Evolutionary conservation across 768 basidiomycete genomes (phyloP).

Genomic region (Amylocystis lapponica): DNA sequence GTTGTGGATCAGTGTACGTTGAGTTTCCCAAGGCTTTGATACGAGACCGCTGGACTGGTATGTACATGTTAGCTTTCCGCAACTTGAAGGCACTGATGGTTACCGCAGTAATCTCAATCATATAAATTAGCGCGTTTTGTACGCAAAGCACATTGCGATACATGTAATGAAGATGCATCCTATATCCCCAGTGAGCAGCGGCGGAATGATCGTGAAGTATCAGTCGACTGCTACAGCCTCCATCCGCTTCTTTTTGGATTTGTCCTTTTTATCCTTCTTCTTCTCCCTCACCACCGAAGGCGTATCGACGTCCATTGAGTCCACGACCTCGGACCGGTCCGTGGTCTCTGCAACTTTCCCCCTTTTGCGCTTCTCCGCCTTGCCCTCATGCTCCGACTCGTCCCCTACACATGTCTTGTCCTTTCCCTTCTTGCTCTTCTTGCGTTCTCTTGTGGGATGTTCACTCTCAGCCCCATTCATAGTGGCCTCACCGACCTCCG

Average conservation of each 20-base stretch:
- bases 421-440: slow-evolving; percentile 3
- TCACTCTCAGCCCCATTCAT: too few species aligned
- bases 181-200: too few species aligned
- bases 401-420: background rate
- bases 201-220: too few species aligned
- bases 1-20: too few species aligned
- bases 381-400: slow-evolving; percentile 20
- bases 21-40: too few species aligned
- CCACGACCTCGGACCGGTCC: background rate
- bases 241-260: background rate
- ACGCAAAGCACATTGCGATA: too few species aligned
- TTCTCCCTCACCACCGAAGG: background rate
- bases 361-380: slow-evolving; percentile 9
- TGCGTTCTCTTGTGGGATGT: background rate
- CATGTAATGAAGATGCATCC: background rate
- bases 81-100: too few species aligned
- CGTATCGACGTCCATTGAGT: background rate
- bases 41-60: too few species aligned
- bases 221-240: too few species aligned
- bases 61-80: too few species aligned
- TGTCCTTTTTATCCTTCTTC: background rate
- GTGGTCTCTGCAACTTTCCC: background rate
- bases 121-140: too few species aligned
- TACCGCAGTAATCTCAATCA: too few species aligned
- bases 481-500: background rate